phyloP scores from a whole-genome alignment of 345 rosid species.

The Brassica incana region DNA sequence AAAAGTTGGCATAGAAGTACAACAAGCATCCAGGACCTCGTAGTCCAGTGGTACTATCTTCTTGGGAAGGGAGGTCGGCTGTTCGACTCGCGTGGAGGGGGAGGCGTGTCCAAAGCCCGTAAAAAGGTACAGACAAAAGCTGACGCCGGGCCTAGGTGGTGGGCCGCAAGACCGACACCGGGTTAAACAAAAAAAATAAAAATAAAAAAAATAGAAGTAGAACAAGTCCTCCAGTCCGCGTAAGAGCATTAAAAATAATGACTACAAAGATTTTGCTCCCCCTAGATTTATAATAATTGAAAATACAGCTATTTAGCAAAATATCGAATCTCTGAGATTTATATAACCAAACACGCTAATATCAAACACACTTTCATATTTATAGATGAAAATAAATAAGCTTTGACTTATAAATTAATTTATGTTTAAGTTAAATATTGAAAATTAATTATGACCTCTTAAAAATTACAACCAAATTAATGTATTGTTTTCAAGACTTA shows the following conservation, averaged over 20 bases:
- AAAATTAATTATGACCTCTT: constrained; percentile 16
- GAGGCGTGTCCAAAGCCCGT: too few species aligned
- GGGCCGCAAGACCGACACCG: too few species aligned
- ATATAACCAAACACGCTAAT: constrained; percentile 12
- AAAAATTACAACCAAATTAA: constrained; percentile 5
- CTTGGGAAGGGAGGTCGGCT: too few species aligned
- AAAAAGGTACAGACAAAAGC: too few species aligned
- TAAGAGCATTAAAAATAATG: constrained; percentile 11
- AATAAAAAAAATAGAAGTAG: background rate
- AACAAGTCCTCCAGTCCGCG: constrained; percentile 37
- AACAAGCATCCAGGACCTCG: too few species aligned
- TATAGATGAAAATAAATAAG: constrained; percentile 4
- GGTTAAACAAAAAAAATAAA: too few species aligned
- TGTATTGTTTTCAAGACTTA: background rate
- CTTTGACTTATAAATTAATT: constrained; percentile 21
- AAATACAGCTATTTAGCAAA: constrained; percentile 28
- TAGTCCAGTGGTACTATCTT: too few species aligned
- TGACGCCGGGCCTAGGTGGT: too few species aligned
- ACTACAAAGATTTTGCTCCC: background rate
- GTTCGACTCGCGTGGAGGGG: too few species aligned
- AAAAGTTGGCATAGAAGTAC: background rate
- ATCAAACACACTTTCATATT: background rate
- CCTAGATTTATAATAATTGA: background rate
- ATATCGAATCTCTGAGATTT: constrained; percentile 16
- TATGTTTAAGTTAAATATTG: background rate